These are phyloP conservation scores for Tolypocladium endophyticum DNA, from an alignment of 2,329 filamentous ascomycete genomes.

Conservation along the genomic window DNA sequence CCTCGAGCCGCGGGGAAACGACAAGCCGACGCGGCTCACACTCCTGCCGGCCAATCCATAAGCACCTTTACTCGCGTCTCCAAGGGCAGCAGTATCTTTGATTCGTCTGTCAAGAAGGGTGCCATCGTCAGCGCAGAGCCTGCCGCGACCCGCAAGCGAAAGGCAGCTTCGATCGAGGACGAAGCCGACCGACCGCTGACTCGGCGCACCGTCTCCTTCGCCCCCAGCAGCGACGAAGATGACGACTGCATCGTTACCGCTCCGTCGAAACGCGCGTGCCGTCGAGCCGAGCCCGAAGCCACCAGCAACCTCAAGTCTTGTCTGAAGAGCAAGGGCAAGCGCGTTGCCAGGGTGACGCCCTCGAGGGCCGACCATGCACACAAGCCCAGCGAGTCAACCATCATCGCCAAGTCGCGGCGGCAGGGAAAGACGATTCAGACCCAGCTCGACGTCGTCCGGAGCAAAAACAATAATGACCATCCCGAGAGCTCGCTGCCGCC, in stretches of 20 bases:
- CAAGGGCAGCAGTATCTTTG: constrained; percentile 23
- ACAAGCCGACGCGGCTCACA: constrained; percentile 5
- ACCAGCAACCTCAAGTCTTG: not conserved
- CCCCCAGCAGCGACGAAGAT: constrained; percentile 23
- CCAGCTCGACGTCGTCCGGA: constrained; percentile 24
- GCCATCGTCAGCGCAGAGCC: constrained; percentile 14
- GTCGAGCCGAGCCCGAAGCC: constrained; percentile 12
- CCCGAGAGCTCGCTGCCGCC: constrained; percentile 27
- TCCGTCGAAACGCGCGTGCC: constrained; percentile 17
- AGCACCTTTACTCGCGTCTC: constrained; percentile 36
- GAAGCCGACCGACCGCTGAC: constrained; percentile 13
- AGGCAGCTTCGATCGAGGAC: constrained; percentile 16
- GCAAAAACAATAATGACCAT: constrained; percentile 10
- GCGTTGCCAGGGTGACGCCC: constrained; percentile 15
- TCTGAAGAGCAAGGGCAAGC: constrained; percentile 17
- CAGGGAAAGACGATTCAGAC: constrained; percentile 19
- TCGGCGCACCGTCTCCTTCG: constrained; percentile 18
- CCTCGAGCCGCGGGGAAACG: constrained; percentile 7
- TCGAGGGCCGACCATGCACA: constrained; percentile 18
- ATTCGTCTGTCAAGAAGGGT: constrained; percentile 23
- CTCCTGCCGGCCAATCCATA: constrained; percentile 20
- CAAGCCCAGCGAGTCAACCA: constrained; percentile 18
- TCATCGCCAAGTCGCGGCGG: constrained; percentile 18
- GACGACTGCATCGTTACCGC: not conserved
- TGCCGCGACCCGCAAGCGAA: constrained; percentile 25